Conservation (phyloP, 2,329 filamentous ascomycete genomes). For the Penicillium sp. region DNA sequence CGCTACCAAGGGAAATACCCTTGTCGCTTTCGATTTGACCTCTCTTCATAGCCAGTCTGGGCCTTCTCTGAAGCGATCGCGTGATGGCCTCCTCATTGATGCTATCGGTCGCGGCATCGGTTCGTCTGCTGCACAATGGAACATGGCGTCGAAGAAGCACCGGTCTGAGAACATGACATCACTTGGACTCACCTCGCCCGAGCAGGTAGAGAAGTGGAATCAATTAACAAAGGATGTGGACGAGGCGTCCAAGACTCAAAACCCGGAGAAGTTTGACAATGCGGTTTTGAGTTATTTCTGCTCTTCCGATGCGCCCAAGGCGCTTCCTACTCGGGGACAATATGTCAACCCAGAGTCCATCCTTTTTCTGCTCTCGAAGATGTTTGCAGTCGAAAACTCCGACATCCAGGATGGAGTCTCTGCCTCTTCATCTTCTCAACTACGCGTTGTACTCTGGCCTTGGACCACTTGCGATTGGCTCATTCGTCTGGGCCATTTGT, state of each 20-base stretch:
- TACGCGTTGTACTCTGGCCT: constrained; percentile 37
- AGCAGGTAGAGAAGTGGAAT: constrained; percentile 35
- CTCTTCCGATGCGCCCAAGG: constrained; percentile 17
- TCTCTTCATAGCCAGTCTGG: constrained; percentile 27
- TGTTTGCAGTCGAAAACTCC: constrained; percentile 31
- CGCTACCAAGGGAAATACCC: constrained; percentile 38
- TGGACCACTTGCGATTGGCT: constrained; percentile 41
- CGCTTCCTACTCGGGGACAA: constrained; percentile 22
- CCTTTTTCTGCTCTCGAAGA: constrained; percentile 37
- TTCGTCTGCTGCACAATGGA: constrained; percentile 29
- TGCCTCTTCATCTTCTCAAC: constrained; percentile 24
- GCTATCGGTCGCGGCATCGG: constrained; percentile 42
- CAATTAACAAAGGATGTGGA: constrained; percentile 30
- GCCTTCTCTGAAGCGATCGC: constrained; percentile 36
- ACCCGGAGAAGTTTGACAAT: constrained; percentile 33
- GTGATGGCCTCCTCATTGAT: constrained; percentile 41
- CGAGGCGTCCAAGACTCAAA: constrained; percentile 24
- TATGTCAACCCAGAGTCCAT: constrained; percentile 37
- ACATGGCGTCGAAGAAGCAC: constrained; percentile 29
- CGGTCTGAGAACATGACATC: constrained; percentile 28
- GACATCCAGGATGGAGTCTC: constrained; percentile 22
- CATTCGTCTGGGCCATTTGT: constrained; percentile 37
- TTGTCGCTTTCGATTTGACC: constrained; percentile 45
- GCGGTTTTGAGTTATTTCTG: constrained; percentile 32
- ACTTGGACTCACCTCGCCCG: constrained; percentile 31